Conservation (phyloP, 2,329 filamentous ascomycete genomes). For the Elsinoe australis region DNA sequence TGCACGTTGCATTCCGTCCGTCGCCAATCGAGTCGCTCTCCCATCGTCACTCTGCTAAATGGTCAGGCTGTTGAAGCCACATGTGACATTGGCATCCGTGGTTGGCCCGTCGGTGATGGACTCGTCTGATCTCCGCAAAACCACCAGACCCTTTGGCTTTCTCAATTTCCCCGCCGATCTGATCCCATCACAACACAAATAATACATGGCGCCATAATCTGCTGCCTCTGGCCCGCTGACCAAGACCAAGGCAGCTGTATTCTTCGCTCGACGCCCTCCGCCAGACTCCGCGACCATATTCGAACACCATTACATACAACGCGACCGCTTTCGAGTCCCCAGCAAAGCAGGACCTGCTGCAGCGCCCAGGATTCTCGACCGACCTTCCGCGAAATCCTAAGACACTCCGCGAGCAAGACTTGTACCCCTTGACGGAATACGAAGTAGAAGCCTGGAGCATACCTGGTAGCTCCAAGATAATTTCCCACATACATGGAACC, state of each 20-base stretch:
- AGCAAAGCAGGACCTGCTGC: background rate
- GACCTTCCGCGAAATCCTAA: background rate
- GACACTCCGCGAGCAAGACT: background rate
- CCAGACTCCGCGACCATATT: constrained; percentile 1
- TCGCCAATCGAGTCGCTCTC: background rate
- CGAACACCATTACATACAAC: no score
- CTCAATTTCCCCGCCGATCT: constrained; percentile 14
- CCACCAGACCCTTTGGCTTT: constrained; percentile 4
- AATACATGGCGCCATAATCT: constrained; percentile 7
- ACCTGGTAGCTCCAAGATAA: background rate
- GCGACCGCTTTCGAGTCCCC: no score
- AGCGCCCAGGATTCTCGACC: constrained; percentile 6
- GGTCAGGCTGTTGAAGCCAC: constrained; percentile 9
- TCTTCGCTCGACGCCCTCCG: background rate
- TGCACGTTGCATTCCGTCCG: constrained; percentile 1
- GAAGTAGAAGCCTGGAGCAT: background rate
- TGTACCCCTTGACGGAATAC: background rate
- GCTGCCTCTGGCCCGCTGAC: constrained; percentile 9
- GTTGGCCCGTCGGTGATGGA: background rate
- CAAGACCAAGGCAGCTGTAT: constrained; percentile 9
- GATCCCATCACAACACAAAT: constrained; percentile 10
- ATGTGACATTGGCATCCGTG: background rate
- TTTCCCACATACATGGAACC: constrained; percentile 7
- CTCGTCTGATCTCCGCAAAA: constrained; percentile 1
- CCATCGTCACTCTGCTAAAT: constrained; percentile 6